Base-by-base conservation (phyloP, 2,329 filamentous ascomycete species). In the Fusarium circinatum region DNA sequence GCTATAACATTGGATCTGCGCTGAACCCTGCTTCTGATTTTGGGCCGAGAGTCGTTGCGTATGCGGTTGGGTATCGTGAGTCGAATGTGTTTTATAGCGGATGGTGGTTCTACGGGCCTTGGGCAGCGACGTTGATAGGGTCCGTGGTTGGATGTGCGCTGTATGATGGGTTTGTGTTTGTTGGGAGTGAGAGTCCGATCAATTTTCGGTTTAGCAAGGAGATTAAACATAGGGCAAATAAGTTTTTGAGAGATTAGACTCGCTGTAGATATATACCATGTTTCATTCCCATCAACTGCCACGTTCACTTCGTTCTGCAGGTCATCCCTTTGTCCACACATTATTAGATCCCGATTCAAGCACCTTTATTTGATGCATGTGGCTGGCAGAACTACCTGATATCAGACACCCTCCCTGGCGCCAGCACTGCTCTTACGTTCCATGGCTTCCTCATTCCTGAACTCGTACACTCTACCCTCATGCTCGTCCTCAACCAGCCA, bases 11-110 rank as follows among this genome's bases (percentile, higher is more conserved):
- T 11, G 82, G 81, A 7, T 80, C 81, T 8, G 79, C 82, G 0
- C 59, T 84, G 61, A 84, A 83, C 34, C 81, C 82, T 20, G 82
- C 82, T 0, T 81, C 81, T 9, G 82, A 83, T 38, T 80, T 83
- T 42, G 82, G 82, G 4, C 81, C 81, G 1, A 75, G 81, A 1
- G 74, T 83, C 0, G 68, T 82, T 4, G 76, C 79, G 12, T 79
- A 80, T 32, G 77, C 80, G 2, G 78, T 79, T 18, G 81, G 81
- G 2, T 82, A 80, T 55, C 58, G 74, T 3, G 70, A 60, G 6
- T 68, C 70, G 2, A 75, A 78, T 30, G 76, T 81, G 14, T 83
- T 81, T 60, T 42, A 67, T 8, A 76, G 69, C 12, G 72, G 68
- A 8, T 83, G 82, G 79, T 83, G 70, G 68, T 72, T 72, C 3